phyloP scores from a whole-genome alignment of 2,329 filamentous ascomycete genomes.

The Didymella exigua region DNA sequence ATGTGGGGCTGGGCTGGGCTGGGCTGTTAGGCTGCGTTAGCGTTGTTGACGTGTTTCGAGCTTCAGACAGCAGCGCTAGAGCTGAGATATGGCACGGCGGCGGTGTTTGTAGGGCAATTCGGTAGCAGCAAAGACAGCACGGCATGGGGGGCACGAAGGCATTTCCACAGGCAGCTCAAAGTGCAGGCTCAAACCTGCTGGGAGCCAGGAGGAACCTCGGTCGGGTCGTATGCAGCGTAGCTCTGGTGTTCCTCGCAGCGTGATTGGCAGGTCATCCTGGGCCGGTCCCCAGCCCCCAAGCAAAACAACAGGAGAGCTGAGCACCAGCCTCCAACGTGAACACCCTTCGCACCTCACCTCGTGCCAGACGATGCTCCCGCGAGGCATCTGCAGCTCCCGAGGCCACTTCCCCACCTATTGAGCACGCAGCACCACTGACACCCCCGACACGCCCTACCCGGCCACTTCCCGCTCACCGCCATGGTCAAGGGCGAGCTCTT shows the following conservation, averaged over 20 bases:
- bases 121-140: slow-evolving; percentile 1
- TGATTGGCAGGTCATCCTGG: slow-evolving; percentile 18
- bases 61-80: not conserved
- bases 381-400: slow-evolving; percentile 36
- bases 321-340: slow-evolving; percentile 22
- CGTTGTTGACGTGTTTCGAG: slow-evolving; percentile 12
- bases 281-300: slow-evolving; percentile 15
- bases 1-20: slow-evolving; percentile 11
- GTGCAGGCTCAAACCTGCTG: not conserved
- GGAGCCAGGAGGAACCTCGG: slow-evolving; percentile 23
- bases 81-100: not conserved
- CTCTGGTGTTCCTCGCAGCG: slow-evolving; percentile 8
- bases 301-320: slow-evolving; percentile 18
- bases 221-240: slow-evolving; percentile 27
- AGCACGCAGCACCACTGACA: slow-evolving; percentile 15
- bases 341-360: slow-evolving; percentile 33
- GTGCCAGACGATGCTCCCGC: slow-evolving; percentile 41
- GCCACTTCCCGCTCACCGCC: slow-evolving; percentile 17
- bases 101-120: not conserved
- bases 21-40: no score
- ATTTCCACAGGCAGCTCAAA: slow-evolving; percentile 11
- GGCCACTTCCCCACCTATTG: slow-evolving; percentile 29
- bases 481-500: slow-evolving; percentile 44
- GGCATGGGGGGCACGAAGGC: not conserved
- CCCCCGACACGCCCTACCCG: not conserved